These are phyloP conservation scores for Gloeophyllum trabeum DNA, from an alignment of 768 basidiomycete genomes.

Conservation along the genomic window DNA sequence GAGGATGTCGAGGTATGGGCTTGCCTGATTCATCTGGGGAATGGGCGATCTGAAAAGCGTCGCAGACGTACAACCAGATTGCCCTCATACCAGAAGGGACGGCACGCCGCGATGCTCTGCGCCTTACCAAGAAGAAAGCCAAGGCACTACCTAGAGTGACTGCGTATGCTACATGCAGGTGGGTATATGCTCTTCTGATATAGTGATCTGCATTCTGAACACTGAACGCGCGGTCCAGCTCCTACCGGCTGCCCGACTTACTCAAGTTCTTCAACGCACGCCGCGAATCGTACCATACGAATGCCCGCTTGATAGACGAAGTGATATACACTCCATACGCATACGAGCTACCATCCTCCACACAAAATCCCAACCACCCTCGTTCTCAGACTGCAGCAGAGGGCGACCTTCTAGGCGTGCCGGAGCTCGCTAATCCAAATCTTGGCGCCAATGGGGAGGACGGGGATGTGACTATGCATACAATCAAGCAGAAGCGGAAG, in stretches of 20 bases:
- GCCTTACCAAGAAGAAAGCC: constrained; percentile 89
- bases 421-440: constrained; percentile 40
- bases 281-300: constrained; percentile 71
- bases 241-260: constrained; percentile 80
- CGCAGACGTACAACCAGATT: constrained; percentile 86
- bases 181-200: constrained; percentile 10
- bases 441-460: constrained; percentile 6
- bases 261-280: constrained; percentile 86
- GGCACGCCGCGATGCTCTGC: constrained; percentile 82
- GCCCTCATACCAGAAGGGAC: constrained; percentile 91
- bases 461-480: neutral
- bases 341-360: too few species aligned
- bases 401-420: constrained; percentile 71
- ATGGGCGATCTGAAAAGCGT: too few species aligned
- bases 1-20: constrained; percentile 51
- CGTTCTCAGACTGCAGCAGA: constrained; percentile 11
- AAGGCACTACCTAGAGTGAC: constrained; percentile 90
- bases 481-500: constrained; percentile 19
- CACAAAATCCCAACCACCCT: constrained; percentile 23
- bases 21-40: too few species aligned
- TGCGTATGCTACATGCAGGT: constrained; percentile 92
- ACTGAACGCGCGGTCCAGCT: constrained; percentile 31
- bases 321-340: constrained; percentile 90
- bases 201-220: neutral
- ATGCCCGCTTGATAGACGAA: constrained; percentile 82